Evolutionary conservation across 352 stramenopile species (phyloP), one percentile per base, ranked within the genome.

Genomic region (Pythium rishiriense): DNA sequence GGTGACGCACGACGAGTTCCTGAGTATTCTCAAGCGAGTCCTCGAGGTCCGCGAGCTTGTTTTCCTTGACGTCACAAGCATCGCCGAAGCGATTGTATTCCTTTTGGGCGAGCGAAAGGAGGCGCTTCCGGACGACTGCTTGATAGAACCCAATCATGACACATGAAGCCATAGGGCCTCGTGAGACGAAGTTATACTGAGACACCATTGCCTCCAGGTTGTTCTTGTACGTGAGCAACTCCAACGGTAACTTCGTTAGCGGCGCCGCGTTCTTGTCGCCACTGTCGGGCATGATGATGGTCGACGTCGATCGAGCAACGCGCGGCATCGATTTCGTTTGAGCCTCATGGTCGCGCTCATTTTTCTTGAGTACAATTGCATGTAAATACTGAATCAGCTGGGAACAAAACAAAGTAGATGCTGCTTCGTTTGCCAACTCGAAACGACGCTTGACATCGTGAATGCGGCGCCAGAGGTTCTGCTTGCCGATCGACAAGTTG

Each of bases 161-260:
- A 22, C 67, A 76, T 4, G 77, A 65, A 28, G 73, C 66, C 17
- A 83, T 71, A 33, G 81, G 79, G 0, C 83, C 83, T 25, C 81
- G 81, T 14, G 83, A 75, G 15, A 92, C 66, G 37, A 92, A 92
- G 50, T 88, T 79, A 66, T 90, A 92, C 58, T 92, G 83, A 3
- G 83, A 92, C 14, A 89, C 68, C 76, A 92, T 83, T 11, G 83
- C 83, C 45, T 92, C 83, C 4, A 92, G 39, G 35, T 92, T 92
- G 61, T 74, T 88, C 63, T 90, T 89, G 72, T 92, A 92, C 6
- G 83, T 88, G 41, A 92, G 35, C 41, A 92, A 54, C 61, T 92
- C 79, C 22, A 90, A 64, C 10, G 83, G 83, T 19, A 92, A 71
- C 63, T 72, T 76, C 4, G 74, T 83, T 45, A 83, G 53, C 25